These are phyloP conservation scores for Sanghuangporus baumii DNA, from an alignment of 1,284 basidiomycete species.

Conservation along the genomic window DNA sequence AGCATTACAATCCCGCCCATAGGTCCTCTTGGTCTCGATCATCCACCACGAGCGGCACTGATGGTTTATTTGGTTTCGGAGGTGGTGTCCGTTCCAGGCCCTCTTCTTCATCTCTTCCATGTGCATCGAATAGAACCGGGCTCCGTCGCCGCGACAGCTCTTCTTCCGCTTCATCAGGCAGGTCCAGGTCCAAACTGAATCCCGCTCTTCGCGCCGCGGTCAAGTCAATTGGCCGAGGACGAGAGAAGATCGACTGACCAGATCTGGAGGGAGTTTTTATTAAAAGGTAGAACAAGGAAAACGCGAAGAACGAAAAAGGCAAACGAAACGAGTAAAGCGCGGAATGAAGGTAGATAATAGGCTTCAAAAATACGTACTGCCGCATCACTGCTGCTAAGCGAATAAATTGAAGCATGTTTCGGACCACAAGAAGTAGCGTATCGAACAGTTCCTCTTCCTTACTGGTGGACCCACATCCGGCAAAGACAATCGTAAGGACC, in stretches of 20 bases:
- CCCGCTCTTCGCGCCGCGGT: conserved; percentile 64
- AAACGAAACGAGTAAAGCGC: background rate
- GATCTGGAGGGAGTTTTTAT: conserved; percentile 47
- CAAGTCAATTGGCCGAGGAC: conserved; percentile 90
- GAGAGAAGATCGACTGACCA: conserved; percentile 89
- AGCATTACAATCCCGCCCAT: conserved; percentile 67
- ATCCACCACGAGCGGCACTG: conserved; percentile 40
- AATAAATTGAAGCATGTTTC: conserved; percentile 89
- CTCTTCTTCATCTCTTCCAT: conserved; percentile 38
- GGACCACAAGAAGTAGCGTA: conserved; percentile 81
- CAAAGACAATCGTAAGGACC: conserved; percentile 78
- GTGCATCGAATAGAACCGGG: conserved; percentile 47
- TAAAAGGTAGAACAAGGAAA: no score
- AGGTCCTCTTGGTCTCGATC: conserved; percentile 62
- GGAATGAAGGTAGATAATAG: background rate
- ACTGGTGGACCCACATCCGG: conserved; percentile 69
- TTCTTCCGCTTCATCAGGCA: conserved; percentile 62
- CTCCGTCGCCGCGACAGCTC: conserved; percentile 23
- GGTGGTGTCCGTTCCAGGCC: conserved; percentile 27
- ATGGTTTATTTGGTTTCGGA: conserved; percentile 50
- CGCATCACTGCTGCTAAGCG: conserved; percentile 85
- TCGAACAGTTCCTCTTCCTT: conserved; percentile 90
- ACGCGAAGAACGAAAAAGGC: background rate
- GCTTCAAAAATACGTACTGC: conserved; percentile 51
- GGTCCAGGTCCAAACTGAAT: conserved; percentile 65